Conservation (phyloP, 371 early-diverging fungal genomes). For the Funneliformis caledonium region DNA sequence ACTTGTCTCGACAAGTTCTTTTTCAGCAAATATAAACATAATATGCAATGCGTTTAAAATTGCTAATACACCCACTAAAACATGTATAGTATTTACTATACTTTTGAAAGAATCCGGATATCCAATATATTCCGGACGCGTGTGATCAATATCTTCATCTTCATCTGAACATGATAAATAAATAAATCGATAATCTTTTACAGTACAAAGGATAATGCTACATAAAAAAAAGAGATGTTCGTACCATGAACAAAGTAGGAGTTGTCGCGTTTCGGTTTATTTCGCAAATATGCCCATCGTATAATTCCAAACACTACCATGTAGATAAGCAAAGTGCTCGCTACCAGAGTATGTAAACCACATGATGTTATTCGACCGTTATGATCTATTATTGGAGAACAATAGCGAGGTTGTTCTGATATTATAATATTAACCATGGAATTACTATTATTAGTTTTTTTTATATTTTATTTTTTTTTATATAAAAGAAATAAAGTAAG, state of each 20-base stretch:
- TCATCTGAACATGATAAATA: background rate
- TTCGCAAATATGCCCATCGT: background rate
- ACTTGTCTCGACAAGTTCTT: background rate
- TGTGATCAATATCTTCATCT: background rate
- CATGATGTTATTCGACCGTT: conserved; percentile 19
- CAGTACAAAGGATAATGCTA: background rate
- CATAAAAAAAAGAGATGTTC: background rate
- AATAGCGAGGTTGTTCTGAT: conserved; percentile 1
- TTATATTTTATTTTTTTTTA: background rate
- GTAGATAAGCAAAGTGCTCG: conserved; percentile 1
- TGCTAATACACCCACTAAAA: background rate
- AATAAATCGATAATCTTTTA: background rate
- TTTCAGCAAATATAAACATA: conserved; percentile 22
- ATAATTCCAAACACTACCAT: conserved; percentile 20
- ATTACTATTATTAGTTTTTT: background rate
- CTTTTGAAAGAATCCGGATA: background rate
- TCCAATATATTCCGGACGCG: background rate
- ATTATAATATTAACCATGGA: background rate
- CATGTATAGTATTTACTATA: conserved; percentile 18
- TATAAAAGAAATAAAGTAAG: background rate
- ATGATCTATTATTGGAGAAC: background rate
- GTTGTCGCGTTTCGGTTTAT: background rate
- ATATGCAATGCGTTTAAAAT: conserved; percentile 1
- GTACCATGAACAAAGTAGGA: background rate
- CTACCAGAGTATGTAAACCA: conserved; percentile 13